These are phyloP conservation scores for Candida hungchunana DNA, from an alignment of 805 yeast genomes.

Conservation along the genomic window DNA sequence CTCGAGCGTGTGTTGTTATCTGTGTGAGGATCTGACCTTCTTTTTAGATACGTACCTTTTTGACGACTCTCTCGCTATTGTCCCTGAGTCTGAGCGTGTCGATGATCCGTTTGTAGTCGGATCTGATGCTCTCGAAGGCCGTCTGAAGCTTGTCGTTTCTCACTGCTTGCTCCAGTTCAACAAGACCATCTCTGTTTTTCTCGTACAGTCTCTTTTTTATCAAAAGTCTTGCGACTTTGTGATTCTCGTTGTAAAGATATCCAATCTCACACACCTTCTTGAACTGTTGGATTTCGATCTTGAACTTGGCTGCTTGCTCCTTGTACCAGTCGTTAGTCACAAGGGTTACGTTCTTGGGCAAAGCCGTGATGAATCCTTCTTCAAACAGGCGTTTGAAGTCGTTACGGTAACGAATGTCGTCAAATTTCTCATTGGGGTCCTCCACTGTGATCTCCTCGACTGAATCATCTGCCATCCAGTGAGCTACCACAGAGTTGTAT, in stretches of 20 bases:
- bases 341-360: slow-evolving; percentile 25
- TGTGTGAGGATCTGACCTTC: too few relatives aligned
- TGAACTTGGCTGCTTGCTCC: slow-evolving; percentile 36
- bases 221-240: slow-evolving; percentile 40
- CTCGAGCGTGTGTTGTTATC: too few relatives aligned
- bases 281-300: slow-evolving; percentile 76
- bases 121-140: slow-evolving; percentile 64
- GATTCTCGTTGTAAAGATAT: slow-evolving; percentile 36
- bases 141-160: slow-evolving; percentile 67
- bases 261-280: slow-evolving; percentile 75
- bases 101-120: slow-evolving; percentile 61
- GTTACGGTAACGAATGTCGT: slow-evolving; percentile 79
- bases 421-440: slow-evolving; percentile 92
- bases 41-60: slow-evolving; percentile 10
- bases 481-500: slow-evolving; percentile 50
- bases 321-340: slow-evolving; percentile 36
- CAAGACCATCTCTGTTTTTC: slow-evolving; percentile 76
- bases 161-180: slow-evolving; percentile 59
- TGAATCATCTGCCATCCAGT: slow-evolving; percentile 49
- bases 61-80: slow-evolving; percentile 10
- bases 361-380: slow-evolving; percentile 29
- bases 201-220: slow-evolving; percentile 73
- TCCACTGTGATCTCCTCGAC: slow-evolving; percentile 81
- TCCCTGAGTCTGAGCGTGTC: slow-evolving; percentile 19
- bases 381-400: slow-evolving; percentile 55